Evolutionary conservation across 75 land plant species (phyloP).

Genomic region (Cunninghamia lanceolata): DNA sequence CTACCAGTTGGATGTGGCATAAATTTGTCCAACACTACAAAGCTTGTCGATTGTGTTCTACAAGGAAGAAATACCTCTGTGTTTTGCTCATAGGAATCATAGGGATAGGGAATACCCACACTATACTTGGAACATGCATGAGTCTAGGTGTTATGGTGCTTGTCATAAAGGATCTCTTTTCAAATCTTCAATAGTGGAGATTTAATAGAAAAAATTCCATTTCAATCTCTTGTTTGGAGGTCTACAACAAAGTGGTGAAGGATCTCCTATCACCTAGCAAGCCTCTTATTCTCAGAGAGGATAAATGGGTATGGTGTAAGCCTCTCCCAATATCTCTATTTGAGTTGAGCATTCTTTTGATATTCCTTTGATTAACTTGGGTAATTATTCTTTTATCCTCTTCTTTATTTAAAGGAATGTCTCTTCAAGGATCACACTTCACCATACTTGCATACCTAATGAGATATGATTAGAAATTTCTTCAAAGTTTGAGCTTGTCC

Average conservation of each 20-base stretch:
- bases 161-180: constrained; percentile 21
- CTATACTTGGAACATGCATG: constrained; percentile 22
- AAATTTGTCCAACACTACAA: constrained; percentile 5
- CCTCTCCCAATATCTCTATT: neutral
- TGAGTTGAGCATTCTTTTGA: too few relatives aligned
- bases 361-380: neutral
- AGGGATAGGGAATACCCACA: constrained; percentile 31
- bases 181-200: constrained; percentile 14
- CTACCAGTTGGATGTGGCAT: neutral
- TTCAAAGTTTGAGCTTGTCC: neutral
- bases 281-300: constrained; percentile 16
- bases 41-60: constrained; percentile 21
- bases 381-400: neutral
- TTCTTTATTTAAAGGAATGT: constrained; percentile 17
- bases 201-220: constrained; percentile 7
- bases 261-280: constrained; percentile 27
- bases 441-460: constrained; percentile 10
- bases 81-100: constrained; percentile 35
- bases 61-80: constrained; percentile 23
- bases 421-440: constrained; percentile 18
- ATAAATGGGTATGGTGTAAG: constrained; percentile 14
- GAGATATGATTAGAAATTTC: constrained; percentile 18
- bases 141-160: constrained; percentile 29
- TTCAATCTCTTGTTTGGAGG: constrained; percentile 15
- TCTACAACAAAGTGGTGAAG: constrained; percentile 25